Conservation (phyloP, 2,329 filamentous ascomycete species). For the Trichoderma endophyticum region DNA sequence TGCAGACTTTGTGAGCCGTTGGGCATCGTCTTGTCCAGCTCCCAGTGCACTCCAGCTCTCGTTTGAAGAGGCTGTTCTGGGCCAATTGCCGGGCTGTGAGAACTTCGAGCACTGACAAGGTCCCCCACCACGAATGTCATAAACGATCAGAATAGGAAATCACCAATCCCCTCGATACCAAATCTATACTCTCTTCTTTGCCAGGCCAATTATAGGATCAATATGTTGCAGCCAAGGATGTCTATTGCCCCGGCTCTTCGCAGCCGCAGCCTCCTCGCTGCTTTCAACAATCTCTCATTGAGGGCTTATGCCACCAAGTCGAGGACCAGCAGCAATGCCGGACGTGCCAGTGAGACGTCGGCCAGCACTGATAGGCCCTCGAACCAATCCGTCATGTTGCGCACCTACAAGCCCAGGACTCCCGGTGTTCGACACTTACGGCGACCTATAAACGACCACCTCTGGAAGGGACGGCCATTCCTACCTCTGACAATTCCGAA, state of each 20-base stretch:
- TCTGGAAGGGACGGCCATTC: constrained; percentile 90
- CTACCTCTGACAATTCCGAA: constrained; percentile 84
- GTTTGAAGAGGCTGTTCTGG: constrained; percentile 3
- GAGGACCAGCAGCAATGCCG: constrained; percentile 21
- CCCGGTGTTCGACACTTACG: constrained; percentile 89
- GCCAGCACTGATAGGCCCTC: constrained; percentile 24
- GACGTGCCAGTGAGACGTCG: constrained; percentile 24
- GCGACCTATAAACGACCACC: constrained; percentile 89
- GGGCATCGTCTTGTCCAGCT: not conserved
- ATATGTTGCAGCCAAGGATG: constrained; percentile 34
- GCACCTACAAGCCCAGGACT: constrained; percentile 90
- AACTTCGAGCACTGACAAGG: not conserved
- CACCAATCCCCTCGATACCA: not conserved
- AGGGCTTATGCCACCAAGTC: constrained; percentile 33
- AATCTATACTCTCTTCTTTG: not conserved
- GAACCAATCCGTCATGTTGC: constrained; percentile 51
- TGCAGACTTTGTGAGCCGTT: constrained; percentile 2
- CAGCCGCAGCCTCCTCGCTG: constrained; percentile 28
- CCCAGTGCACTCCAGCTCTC: not conserved
- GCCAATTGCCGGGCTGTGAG: constrained; percentile 10
- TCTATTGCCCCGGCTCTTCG: constrained; percentile 30
- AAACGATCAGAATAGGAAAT: not conserved
- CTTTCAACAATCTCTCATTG: constrained; percentile 26
- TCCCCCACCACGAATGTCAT: constrained; percentile 2
- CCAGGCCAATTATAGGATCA: not conserved